Percentiles rank a stretch among this genome's conserved stretches.
Conservation (phyloP, 1,139 yeast species). For the Pichia kudriavzevii region DNA sequence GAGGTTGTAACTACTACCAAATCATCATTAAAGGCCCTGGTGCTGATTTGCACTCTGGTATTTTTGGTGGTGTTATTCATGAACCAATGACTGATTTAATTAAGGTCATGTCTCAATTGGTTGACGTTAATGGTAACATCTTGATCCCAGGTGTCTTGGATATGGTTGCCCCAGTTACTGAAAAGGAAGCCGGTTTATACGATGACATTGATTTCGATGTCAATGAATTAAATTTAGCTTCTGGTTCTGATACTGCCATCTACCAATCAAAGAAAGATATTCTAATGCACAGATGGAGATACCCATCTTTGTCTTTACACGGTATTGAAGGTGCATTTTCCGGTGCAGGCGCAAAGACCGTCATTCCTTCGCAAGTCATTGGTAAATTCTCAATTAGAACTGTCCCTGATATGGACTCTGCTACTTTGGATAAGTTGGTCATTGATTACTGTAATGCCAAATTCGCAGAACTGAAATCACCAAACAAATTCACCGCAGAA, state of each 20-base stretch:
- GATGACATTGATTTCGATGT: slow-evolving; percentile 81
- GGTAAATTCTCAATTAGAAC: slow-evolving; percentile 98
- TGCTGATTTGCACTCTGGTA: slow-evolving; percentile 95
- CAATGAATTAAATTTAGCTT: slow-evolving; percentile 77
- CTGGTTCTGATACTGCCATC: slow-evolving; percentile 80
- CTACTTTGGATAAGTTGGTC: slow-evolving; percentile 71
- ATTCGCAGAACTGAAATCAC: slow-evolving; percentile 63
- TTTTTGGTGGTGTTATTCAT: slow-evolving; percentile 94
- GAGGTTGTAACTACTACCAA: slow-evolving; percentile 95
- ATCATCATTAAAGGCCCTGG: slow-evolving; percentile 80
- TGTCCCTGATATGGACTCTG: slow-evolving; percentile 85
- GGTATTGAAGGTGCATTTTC: slow-evolving; percentile 98
- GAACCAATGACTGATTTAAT: slow-evolving; percentile 96
- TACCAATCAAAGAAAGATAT: slow-evolving; percentile 73
- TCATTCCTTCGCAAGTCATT: slow-evolving; percentile 86
- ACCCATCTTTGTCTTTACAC: slow-evolving; percentile 89
- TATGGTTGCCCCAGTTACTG: slow-evolving; percentile 92
- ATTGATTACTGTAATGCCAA: slow-evolving; percentile 58
- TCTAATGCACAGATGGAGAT: slow-evolving; percentile 98
- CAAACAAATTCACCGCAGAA: slow-evolving; percentile 65
- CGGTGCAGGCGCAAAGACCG: slow-evolving; percentile 95
- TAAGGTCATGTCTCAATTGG: slow-evolving; percentile 67
- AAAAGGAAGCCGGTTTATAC: slow-evolving; percentile 67
- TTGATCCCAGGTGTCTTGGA: slow-evolving; percentile 81
- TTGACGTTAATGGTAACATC: slow-evolving; percentile 74